Percentiles rank a stretch among this genome's conserved stretches.
These are phyloP conservation scores for Ceriops tagal DNA, from an alignment of 345 rosid genomes.

Conservation along the genomic window DNA sequence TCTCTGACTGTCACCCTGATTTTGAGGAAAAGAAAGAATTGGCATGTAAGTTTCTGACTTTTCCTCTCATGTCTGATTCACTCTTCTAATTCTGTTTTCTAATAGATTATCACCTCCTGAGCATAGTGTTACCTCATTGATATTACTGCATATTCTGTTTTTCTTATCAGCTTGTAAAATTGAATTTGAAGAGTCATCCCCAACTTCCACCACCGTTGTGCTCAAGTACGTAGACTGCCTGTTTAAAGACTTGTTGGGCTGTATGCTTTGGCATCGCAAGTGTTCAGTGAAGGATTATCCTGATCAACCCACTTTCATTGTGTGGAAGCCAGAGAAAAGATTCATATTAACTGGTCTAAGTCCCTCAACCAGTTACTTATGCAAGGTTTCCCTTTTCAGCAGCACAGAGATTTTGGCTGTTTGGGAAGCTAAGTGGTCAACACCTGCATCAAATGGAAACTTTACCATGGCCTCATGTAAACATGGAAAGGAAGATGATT, in stretches of 20 bases:
- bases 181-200: constrained; percentile 38
- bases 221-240: constrained; percentile 27
- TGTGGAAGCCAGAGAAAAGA: constrained; percentile 36
- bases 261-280: constrained; percentile 53
- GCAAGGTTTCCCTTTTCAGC: constrained; percentile 39
- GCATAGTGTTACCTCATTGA: not conserved
- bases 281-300: constrained; percentile 34
- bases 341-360: constrained; percentile 29
- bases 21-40: constrained; percentile 21
- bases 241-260: constrained; percentile 33
- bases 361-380: constrained; percentile 38
- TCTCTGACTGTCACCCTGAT: constrained; percentile 14
- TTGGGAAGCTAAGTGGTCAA: constrained; percentile 45
- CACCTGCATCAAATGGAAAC: constrained; percentile 27
- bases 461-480: not conserved
- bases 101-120: not conserved
- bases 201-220: constrained; percentile 35
- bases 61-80: not conserved
- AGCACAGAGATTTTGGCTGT: constrained; percentile 27
- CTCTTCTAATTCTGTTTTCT: not conserved
- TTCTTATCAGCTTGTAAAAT: constrained; percentile 42
- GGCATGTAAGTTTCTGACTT: constrained; percentile 33
- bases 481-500: constrained; percentile 7
- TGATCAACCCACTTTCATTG: constrained; percentile 31
- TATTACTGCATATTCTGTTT: not conserved